These are phyloP conservation scores for Lachnellula willkommii DNA, from an alignment of 2,329 filamentous ascomycete genomes.

Conservation along the genomic window DNA sequence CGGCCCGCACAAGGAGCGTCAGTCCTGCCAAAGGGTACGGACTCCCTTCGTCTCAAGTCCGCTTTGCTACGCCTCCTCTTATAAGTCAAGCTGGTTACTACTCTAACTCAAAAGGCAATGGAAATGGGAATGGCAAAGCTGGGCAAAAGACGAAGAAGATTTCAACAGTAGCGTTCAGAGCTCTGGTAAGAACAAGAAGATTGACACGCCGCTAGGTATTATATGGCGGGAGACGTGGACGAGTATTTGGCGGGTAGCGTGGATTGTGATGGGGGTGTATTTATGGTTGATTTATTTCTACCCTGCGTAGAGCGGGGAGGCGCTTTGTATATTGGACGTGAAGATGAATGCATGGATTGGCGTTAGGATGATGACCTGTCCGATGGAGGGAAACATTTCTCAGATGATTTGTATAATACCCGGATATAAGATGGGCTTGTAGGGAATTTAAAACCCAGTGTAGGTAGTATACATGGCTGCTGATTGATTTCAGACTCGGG, in stretches of 20 bases:
- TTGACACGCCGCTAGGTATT: slow-evolving; percentile 36
- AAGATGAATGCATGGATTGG: no score
- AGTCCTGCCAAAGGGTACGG: slow-evolving; percentile 29
- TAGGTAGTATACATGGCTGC: no score
- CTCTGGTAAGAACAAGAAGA: slow-evolving; percentile 3
- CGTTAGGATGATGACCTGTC: no score
- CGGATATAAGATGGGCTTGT: no score
- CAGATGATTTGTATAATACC: no score
- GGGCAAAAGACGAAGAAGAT: not conserved
- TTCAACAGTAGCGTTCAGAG: not conserved
- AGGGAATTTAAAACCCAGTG: no score
- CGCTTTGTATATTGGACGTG: not conserved
- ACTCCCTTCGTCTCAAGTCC: slow-evolving; percentile 19
- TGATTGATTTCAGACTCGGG: no score
- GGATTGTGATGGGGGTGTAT: slow-evolving; percentile 61
- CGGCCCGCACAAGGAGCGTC: slow-evolving; percentile 24
- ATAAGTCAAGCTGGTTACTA: slow-evolving; percentile 13
- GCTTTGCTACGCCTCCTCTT: slow-evolving; percentile 18
- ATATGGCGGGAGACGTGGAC: slow-evolving; percentile 57
- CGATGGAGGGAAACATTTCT: no score
- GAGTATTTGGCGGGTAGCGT: slow-evolving; percentile 56
- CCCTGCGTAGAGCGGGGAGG: not conserved
- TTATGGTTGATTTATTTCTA: slow-evolving; percentile 55
- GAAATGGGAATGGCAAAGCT: slow-evolving; percentile 15
- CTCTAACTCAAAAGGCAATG: slow-evolving; percentile 3